These are phyloP conservation scores for Chamaecrista fasciculata DNA, from an alignment of 306 rosid genomes.

Conservation along the genomic window DNA sequence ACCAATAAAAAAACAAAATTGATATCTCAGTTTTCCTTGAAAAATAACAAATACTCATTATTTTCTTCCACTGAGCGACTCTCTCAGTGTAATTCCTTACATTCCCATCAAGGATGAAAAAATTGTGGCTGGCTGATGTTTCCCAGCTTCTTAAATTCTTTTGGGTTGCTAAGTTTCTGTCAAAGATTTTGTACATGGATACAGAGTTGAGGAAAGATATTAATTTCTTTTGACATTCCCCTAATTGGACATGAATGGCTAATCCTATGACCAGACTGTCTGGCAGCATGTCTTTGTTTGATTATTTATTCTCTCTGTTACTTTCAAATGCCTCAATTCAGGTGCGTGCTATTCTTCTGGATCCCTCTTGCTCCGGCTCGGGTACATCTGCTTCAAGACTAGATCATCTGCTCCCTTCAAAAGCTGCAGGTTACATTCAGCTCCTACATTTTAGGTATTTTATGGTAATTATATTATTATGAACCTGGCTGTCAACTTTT, in stretches of 20 bases:
- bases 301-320: neutral
- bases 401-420: conserved; percentile 86
- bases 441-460: neutral
- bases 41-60: neutral
- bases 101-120: neutral
- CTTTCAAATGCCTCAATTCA: conserved; percentile 28
- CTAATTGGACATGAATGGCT: neutral
- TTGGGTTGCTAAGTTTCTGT: neutral
- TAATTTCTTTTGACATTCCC: neutral
- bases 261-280: neutral
- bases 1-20: neutral
- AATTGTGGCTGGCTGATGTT: neutral
- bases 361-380: conserved; percentile 75
- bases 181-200: neutral
- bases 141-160: conserved; percentile 10
- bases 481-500: neutral
- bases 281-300: neutral
- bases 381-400: conserved; percentile 74
- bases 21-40: neutral
- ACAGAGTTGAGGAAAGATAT: neutral
- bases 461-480: conserved; percentile 2
- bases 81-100: neutral
- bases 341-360: conserved; percentile 79
- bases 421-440: conserved; percentile 51
- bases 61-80: neutral